Percentiles rank a stretch among this genome's conserved stretches.
Evolutionary conservation across 192 early-diverging fungal genomes (phyloP).

Genomic region (Entomortierella beljakovae): DNA sequence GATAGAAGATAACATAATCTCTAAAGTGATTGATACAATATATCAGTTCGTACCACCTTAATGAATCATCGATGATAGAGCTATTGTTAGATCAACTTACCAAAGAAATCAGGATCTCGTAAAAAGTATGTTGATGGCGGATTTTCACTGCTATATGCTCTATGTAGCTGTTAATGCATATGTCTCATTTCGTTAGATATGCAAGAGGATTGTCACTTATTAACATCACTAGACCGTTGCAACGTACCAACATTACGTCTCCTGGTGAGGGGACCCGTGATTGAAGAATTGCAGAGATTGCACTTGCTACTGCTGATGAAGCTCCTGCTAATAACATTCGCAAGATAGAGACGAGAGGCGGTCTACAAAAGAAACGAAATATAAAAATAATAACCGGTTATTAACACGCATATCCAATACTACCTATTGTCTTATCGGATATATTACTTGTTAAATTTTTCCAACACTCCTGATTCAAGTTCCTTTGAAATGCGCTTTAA

Average conservation of each 20-base stretch:
- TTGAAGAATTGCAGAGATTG: constrained; percentile 59
- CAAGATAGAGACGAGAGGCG: constrained; percentile 39
- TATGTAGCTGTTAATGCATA: constrained; percentile 51
- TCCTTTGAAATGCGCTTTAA: constrained; percentile 60
- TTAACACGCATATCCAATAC: neutral
- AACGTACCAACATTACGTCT: constrained; percentile 62
- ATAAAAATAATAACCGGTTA: neutral
- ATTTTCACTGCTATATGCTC: constrained; percentile 51
- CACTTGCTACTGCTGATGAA: constrained; percentile 49
- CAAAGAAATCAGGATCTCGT: constrained; percentile 52
- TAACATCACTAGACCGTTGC: no score
- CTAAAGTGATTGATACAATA: constrained; percentile 33
- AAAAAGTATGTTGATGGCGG: constrained; percentile 60
- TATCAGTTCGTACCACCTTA: neutral
- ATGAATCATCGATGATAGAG: neutral
- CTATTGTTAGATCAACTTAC: constrained; percentile 8
- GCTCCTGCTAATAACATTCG: constrained; percentile 52
- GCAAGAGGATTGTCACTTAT: no score
- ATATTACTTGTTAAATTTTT: constrained; percentile 58
- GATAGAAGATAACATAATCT: constrained; percentile 59
- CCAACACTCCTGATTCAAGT: constrained; percentile 57
- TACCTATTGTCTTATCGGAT: neutral
- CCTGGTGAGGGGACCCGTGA: constrained; percentile 61
- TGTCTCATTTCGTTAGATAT: no score
- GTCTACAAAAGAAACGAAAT: constrained; percentile 11